Base-by-base conservation (phyloP, 2,329 filamentous ascomycete genomes). In the Aspergillus quadricinctus region DNA sequence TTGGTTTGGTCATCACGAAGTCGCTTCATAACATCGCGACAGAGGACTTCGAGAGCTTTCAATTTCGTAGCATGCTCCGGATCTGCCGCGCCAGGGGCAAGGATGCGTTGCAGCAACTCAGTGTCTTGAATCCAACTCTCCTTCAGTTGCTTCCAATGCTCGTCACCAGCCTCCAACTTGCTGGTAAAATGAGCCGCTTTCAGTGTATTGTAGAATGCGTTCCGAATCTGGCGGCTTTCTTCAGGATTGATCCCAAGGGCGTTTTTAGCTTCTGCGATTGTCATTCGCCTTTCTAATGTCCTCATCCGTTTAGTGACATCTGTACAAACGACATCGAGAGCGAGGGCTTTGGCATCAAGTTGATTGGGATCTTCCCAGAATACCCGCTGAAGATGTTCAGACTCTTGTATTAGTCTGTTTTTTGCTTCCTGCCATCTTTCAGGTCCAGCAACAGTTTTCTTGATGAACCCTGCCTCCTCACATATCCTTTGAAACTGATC, bases 261-360 rank as follows among this genome's bases (percentile, higher is more conserved):
- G 67, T 88, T 89, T 70, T 91, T 92, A 4, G 88, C 89, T 57
- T 92, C 87, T 1, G 84, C 81, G 48, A 93, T 82, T 0, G 85
- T 87, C 81, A 93, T 86, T n/a, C 83, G 79, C 35, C 79, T 81
- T 50, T 85, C 83, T 56, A 84, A 69, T 11, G 77, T 84, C 65
- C 90, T 84, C 78, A 92, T 86, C 21, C 88, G 80, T 73, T 94
- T 94, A 1, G 89, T 92, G 29, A 93, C 88, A 73, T 93, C 89
- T 28, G 84, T 88, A 67, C 88, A 92, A 25, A 95, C 86, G 48
- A 91, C 83, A 69, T 95, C 90, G 4, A 95, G 76, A 0, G 89
- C 88, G 48, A 90, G 78, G 40, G 81, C 81, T 68, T 87, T 89
- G 45, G 80, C 77, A 46, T 88, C 85, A 17, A 82, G 71, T 23